Evolutionary conservation across 306 rosid species (phyloP).

Genomic region (Corylus americana): DNA sequence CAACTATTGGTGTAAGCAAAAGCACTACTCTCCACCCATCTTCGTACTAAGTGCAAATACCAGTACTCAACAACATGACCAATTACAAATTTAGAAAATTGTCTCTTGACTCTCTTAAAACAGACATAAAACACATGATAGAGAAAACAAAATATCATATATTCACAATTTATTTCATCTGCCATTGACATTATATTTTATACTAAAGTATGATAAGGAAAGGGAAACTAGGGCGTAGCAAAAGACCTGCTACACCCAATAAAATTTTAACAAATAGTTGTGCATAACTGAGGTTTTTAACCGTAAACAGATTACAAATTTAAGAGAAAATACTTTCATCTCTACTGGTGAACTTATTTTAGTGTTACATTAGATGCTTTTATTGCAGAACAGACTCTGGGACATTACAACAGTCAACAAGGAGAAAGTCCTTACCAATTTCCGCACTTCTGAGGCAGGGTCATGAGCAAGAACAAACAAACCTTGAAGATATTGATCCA

Average conservation of each 20-base stretch:
- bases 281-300: slow-evolving; percentile 8
- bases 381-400: slow-evolving; percentile 3
- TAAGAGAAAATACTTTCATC: slow-evolving; percentile 14
- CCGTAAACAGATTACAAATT: slow-evolving; percentile 14
- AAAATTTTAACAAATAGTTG: not conserved
- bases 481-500: slow-evolving; percentile 98
- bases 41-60: not conserved
- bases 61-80: not conserved
- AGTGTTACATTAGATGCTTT: slow-evolving; percentile 17
- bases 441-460: slow-evolving; percentile 79
- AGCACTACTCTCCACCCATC: not conserved
- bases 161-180: slow-evolving; percentile 7
- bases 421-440: slow-evolving; percentile 64
- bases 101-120: not conserved
- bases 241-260: not conserved
- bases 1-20: not conserved
- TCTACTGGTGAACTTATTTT: slow-evolving; percentile 12
- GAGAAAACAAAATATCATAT: slow-evolving; percentile 10
- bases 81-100: not conserved
- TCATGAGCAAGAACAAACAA: slow-evolving; percentile 86
- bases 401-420: slow-evolving; percentile 1
- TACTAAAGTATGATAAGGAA: slow-evolving; percentile 12
- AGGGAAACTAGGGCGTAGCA: not conserved
- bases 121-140: not conserved
- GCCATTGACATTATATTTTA: slow-evolving; percentile 3